Base-by-base conservation (phyloP, 768 basidiomycete genomes). In the Infundibulicybe gibba region DNA sequence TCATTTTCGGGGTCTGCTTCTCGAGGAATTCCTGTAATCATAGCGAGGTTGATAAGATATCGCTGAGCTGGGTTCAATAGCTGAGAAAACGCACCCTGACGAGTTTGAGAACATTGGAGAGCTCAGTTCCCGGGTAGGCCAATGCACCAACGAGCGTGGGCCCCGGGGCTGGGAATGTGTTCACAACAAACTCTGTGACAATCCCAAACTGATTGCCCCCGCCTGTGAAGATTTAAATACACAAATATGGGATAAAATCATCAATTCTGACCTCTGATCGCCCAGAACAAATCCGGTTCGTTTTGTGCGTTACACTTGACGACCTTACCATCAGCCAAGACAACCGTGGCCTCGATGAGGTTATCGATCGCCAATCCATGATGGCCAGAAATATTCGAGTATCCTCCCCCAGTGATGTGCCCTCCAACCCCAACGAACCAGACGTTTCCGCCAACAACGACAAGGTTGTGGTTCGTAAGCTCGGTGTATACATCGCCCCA, bases 261-360 rank as follows among this genome's bases (percentile, higher is more conserved):
- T 38, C 35, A 38, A 38, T n/a, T 3, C 14, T 38, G 8, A 58
- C 60, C 60, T 39, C 58, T 41, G 37, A 61, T 61, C 2, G 60
- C 60, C 58, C 56, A 61, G 46, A 56, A 61, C 2, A 59, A 40
- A 49, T 59, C 42, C 59, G 65, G 43, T 25, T 60, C 51, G 37
- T 55, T 41, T 2, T 45, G 52, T 11, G 33, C 48, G 33, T 49
- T 57, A 44, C 49, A 39, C 20, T 32, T 43, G 12, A 54, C 46
- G n/a, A 57, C 53, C 20, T 44, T 30, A 13, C 55, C 56, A 43
- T 56, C 50, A 8, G 58, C 57, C 31, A 59, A 39, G 11, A 59
- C 53, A 0, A 59, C 55, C 3, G 54, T 52, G 11, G 52, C 57
- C 8, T 48, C 32, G 9, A 62, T 13, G 13, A 60, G 33, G 49